These are phyloP conservation scores for Coprinellus aureogranulatus DNA, from an alignment of 768 basidiomycete species.

Conservation along the genomic window DNA sequence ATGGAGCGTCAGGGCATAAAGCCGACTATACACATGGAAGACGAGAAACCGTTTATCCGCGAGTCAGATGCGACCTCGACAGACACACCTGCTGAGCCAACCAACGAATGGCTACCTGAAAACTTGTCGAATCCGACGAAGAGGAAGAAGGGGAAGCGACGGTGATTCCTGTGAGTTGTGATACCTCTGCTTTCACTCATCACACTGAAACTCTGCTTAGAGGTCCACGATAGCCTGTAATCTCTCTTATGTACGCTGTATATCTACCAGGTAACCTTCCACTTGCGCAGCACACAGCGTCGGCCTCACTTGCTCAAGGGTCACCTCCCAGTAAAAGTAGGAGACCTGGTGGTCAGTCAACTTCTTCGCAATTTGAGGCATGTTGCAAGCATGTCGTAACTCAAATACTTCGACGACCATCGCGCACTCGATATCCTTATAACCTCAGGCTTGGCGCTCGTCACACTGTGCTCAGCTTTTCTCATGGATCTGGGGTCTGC, in stretches of 20 bases:
- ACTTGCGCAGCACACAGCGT: too few species aligned
- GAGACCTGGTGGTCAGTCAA: too few species aligned
- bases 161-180: conserved; percentile 13
- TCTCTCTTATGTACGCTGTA: too few species aligned
- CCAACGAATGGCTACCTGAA: conserved; percentile 54
- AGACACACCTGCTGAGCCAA: conserved; percentile 20
- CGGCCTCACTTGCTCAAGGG: too few species aligned
- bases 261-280: too few species aligned
- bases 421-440: too few species aligned
- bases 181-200: neutral
- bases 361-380: too few species aligned
- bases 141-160: conserved; percentile 36
- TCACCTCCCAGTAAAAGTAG: too few species aligned
- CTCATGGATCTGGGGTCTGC: neutral
- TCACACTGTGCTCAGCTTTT: neutral
- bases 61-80: conserved; percentile 22
- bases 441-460: neutral
- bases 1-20: conserved; percentile 18
- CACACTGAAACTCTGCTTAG: neutral
- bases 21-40: conserved; percentile 3
- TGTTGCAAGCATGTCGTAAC: too few species aligned
- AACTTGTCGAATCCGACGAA: conserved; percentile 43
- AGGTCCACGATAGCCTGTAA: neutral
- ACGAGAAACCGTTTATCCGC: conserved; percentile 11
- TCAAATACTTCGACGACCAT: too few species aligned